These are phyloP conservation scores for Aspergillus sp. DNA, from an alignment of 2,329 filamentous ascomycete genomes.

Conservation along the genomic window DNA sequence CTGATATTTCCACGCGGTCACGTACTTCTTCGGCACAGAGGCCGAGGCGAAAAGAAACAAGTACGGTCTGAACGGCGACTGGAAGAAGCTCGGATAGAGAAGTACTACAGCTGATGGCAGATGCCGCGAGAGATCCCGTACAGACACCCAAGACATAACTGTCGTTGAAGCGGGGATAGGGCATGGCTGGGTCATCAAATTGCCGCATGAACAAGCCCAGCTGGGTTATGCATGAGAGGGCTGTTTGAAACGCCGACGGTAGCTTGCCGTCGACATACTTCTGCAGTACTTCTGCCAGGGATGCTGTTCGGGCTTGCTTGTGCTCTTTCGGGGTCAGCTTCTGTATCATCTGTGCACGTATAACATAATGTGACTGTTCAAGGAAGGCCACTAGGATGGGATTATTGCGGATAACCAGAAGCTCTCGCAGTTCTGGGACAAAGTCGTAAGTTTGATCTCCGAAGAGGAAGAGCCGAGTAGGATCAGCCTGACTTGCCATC, in stretches of 20 bases:
- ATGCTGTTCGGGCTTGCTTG: constrained; percentile 6
- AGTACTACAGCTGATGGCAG: constrained; percentile 30
- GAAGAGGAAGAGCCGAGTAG: constrained; percentile 16
- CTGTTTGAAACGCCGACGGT: constrained; percentile 7
- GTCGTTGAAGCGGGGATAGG: constrained; percentile 4
- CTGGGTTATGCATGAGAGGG: constrained; percentile 10
- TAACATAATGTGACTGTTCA: constrained; percentile 4
- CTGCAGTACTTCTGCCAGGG: constrained; percentile 8
- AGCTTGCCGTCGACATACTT: constrained; percentile 3
- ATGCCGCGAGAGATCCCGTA: constrained; percentile 34
- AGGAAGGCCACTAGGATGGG: constrained; percentile 14
- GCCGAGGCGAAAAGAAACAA: constrained; percentile 36
- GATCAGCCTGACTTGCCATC: background rate
- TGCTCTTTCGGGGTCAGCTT: background rate
- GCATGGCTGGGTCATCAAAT: background rate
- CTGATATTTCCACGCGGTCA: background rate
- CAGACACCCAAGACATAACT: constrained; percentile 28
- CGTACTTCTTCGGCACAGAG: constrained; percentile 4
- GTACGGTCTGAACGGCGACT: constrained; percentile 35
- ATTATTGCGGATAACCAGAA: background rate
- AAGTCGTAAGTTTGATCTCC: constrained; percentile 20
- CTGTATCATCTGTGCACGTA: constrained; percentile 10
- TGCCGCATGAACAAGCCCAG: constrained; percentile 13
- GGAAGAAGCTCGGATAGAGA: constrained; percentile 34
- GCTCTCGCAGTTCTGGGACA: background rate